Evolutionary conservation across 441 rosid genomes (phyloP), one percentile per base, ranked within the genome.

Genomic region (Mallotus japonicus): DNA sequence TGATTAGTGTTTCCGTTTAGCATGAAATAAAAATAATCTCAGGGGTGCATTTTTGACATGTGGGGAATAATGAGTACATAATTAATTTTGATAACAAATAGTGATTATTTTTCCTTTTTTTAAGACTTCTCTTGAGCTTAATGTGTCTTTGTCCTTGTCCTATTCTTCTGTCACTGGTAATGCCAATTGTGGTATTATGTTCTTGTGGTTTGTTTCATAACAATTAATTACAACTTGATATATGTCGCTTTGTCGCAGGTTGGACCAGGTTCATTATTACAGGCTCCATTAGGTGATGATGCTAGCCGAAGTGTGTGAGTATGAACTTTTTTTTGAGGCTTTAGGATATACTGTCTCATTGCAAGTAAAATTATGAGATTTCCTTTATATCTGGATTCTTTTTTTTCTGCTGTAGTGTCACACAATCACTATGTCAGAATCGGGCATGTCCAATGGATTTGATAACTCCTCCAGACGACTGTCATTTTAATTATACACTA

Each of bases 401-500:
- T n/a, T 54, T 69, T 73, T 63, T 51, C 74, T 73, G 67, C 63
- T 82, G 77, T 78, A 95, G 99, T 85, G 90, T 92, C 75, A 92
- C 97, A 34, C 75, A 85, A 57, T 71, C 96, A 62, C 88, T 95
- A 61, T 95, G 99, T 77, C 86, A 79, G 74, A 95, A 90, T 75
- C 88, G 84, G 72, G 79, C 90, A 82, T 95, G 99, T 80, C 99
- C 99, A 58, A 76, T 81, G 71, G 98, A 95, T 85, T 85, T 95
- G 85, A 89, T 91, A 71, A 91, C 89, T 80, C 99, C 98, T 65
- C 99, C 98, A 55, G 99, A 95, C 84, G 99, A 95, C 78, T 95
- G 99, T 83, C 99, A 92, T 89, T 94, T 91, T 77, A 95, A 95
- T 76, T 90, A 90, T 80, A 95, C 98, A 11, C 81, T 95, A 57